These are phyloP conservation scores for Neocallimastix lanati DNA, from an alignment of 192 early-diverging fungal species.

Conservation along the genomic window DNA sequence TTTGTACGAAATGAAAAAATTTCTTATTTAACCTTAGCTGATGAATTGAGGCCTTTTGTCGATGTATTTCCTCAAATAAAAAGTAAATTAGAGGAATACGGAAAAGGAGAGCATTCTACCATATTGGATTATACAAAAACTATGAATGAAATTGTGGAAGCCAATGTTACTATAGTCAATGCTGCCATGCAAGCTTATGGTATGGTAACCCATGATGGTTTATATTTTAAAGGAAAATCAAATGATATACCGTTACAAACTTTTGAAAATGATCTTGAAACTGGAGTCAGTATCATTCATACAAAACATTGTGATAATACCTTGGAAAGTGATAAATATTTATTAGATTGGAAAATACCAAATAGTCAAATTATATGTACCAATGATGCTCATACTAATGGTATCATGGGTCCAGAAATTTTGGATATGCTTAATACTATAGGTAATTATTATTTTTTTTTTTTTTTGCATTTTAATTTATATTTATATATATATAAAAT, in stretches of 20 bases:
- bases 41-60: not conserved
- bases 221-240: not conserved
- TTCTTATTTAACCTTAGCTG: not conserved
- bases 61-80: not conserved
- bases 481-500: too few species aligned
- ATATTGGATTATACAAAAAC: not conserved
- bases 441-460: too few species aligned
- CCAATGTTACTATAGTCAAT: not conserved
- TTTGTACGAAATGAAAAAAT: too few species aligned
- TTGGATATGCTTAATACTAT: not conserved
- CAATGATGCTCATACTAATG: too few species aligned
- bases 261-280: not conserved
- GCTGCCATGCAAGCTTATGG: not conserved
- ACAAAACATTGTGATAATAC: not conserved
- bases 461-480: too few species aligned
- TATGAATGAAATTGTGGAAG: not conserved
- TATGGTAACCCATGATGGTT: not conserved
- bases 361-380: too few species aligned
- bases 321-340: not conserved
- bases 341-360: not conserved
- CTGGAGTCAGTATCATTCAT: not conserved
- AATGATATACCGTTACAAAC: not conserved
- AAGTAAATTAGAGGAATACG: not conserved
- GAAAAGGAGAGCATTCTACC: not conserved
- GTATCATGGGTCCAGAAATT: not conserved